These are phyloP conservation scores for Primulina tabacum DNA, from an alignment of 257 asterid genomes.

Conservation along the genomic window DNA sequence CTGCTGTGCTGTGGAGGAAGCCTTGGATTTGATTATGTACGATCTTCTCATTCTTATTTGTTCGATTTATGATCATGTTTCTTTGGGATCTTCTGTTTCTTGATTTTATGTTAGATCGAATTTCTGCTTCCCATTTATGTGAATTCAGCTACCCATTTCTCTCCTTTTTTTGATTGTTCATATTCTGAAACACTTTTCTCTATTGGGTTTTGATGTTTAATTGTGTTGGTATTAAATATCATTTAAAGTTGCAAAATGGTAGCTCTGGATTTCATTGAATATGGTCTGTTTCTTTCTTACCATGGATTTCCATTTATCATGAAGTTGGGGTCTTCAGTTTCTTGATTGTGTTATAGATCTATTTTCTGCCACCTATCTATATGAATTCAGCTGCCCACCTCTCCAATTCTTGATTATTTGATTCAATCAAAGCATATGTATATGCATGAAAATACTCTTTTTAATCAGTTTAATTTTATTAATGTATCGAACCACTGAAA, in stretches of 20 bases:
- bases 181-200: background rate
- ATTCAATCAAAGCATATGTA: background rate
- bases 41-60: background rate
- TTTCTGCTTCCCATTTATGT: background rate
- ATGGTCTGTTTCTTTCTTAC: background rate
- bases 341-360: conserved; percentile 25
- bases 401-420: conserved; percentile 5
- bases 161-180: background rate
- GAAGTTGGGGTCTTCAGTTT: conserved; percentile 20
- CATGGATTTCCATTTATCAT: conserved; percentile 8
- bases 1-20: conserved; percentile 28
- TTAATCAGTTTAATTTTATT: background rate
- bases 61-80: conserved; percentile 8
- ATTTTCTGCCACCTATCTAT: conserved; percentile 6
- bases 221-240: background rate
- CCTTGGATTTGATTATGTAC: conserved; percentile 19
- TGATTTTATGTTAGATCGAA: conserved; percentile 25
- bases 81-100: conserved; percentile 21
- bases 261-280: conserved; percentile 4
- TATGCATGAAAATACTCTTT: background rate
- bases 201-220: background rate
- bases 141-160: conserved; percentile 3
- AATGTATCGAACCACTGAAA: too few species aligned
- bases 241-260: background rate
- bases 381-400: conserved; percentile 1